Evolutionary conservation across 371 early-diverging fungal species (phyloP).

Genomic region (Encephalitozoon cuniculi): DNA sequence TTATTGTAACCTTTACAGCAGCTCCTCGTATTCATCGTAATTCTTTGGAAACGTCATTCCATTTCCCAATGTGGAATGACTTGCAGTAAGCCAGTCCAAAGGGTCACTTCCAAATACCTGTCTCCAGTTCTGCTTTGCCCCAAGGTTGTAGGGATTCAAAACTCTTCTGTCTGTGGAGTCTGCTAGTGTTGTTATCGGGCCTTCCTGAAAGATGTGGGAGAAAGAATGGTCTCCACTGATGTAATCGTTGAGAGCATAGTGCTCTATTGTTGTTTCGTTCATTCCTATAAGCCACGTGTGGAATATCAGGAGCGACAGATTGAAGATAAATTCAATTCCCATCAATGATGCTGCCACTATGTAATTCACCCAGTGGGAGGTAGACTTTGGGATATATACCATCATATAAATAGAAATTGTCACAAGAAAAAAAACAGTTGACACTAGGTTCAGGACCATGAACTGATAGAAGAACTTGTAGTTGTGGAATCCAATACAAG

Average conservation of each 20-base stretch:
- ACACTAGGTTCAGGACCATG: constrained; percentile 45
- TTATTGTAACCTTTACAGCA: neutral
- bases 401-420: constrained; percentile 30
- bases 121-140: constrained; percentile 67
- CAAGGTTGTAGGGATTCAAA: constrained; percentile 81
- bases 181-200: constrained; percentile 67
- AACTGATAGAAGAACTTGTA: constrained; percentile 61
- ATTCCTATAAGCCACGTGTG: constrained; percentile 72
- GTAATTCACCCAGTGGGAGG: constrained; percentile 59
- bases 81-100: constrained; percentile 63
- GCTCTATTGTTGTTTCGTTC: constrained; percentile 89
- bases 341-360: constrained; percentile 61
- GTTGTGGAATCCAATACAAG: constrained; percentile 61
- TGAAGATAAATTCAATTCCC: constrained; percentile 66
- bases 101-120: constrained; percentile 67
- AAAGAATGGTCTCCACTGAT: constrained; percentile 35
- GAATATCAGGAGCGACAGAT: constrained; percentile 67
- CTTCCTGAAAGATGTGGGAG: constrained; percentile 65
- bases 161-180: constrained; percentile 63
- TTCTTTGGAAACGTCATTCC: constrained; percentile 55
- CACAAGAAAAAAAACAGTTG: constrained; percentile 27
- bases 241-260: constrained; percentile 49
- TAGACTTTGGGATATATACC: neutral
- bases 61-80: constrained; percentile 55
- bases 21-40: constrained; percentile 5